These are phyloP conservation scores for Chiua virens DNA, from an alignment of 768 basidiomycete species.

Conservation along the genomic window DNA sequence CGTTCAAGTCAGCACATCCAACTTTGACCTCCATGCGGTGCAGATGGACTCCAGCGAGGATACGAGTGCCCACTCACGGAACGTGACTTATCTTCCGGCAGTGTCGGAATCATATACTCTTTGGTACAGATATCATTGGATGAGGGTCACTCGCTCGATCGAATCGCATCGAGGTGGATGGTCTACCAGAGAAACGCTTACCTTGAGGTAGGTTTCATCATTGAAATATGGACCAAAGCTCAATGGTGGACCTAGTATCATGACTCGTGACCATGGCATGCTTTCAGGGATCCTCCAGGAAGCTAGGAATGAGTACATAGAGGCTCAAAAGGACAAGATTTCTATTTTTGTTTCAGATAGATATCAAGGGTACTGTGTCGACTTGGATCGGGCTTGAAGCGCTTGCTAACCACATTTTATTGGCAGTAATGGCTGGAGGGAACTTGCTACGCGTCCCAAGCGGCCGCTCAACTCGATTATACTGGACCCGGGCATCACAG, in stretches of 20 bases:
- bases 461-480: constrained; percentile 68
- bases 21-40: constrained; percentile 34
- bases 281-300: constrained; percentile 56
- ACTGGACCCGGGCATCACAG: constrained; percentile 66
- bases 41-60: constrained; percentile 23
- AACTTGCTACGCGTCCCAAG: constrained; percentile 58
- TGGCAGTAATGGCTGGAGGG: constrained; percentile 49
- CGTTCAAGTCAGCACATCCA: constrained; percentile 49
- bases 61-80: constrained; percentile 21
- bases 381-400: not conserved
- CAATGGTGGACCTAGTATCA: constrained; percentile 38
- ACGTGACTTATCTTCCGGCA: constrained; percentile 35
- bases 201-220: constrained; percentile 17
- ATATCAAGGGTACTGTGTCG: constrained; percentile 35
- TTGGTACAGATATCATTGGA: constrained; percentile 36
- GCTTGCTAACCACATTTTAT: not conserved
- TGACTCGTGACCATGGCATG: constrained; percentile 44
- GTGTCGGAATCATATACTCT: constrained; percentile 34
- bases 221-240: not conserved
- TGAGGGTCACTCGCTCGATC: constrained; percentile 24
- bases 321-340: constrained; percentile 52
- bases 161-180: constrained; percentile 18
- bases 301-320: constrained; percentile 50
- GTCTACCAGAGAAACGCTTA: constrained; percentile 20
- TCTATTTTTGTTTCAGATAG: constrained; percentile 52